Conservation (phyloP, 2,329 filamentous ascomycete species). For the Penicillium freii region DNA sequence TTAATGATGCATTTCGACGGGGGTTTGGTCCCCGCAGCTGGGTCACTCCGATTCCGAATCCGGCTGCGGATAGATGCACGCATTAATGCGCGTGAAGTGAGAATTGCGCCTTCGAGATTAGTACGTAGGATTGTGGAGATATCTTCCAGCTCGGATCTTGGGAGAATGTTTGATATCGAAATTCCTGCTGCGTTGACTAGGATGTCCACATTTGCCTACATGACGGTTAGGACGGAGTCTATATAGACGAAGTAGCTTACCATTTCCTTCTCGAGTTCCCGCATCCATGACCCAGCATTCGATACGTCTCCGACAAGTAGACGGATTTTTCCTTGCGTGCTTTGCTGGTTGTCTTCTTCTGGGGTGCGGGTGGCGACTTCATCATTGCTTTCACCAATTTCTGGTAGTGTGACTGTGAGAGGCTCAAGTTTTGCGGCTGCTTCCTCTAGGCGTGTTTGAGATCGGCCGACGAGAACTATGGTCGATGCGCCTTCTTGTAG, state of each 20-base stretch:
- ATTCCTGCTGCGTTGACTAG: constrained; percentile 80
- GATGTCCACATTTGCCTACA: constrained; percentile 49
- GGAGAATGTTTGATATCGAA: constrained; percentile 63
- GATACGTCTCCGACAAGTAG: constrained; percentile 42
- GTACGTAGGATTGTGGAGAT: constrained; percentile 62
- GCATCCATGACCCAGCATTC: constrained; percentile 33
- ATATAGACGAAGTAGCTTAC: constrained; percentile 20
- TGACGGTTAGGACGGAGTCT: not conserved
- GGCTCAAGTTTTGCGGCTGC: constrained; percentile 33
- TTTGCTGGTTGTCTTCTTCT: constrained; percentile 17
- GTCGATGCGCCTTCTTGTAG: constrained; percentile 59
- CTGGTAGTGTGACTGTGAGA: not conserved
- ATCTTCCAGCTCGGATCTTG: constrained; percentile 50
- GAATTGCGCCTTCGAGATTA: constrained; percentile 59
- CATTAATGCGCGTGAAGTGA: constrained; percentile 40
- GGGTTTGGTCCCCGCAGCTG: constrained; percentile 48
- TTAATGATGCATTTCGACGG: constrained; percentile 76
- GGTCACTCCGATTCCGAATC: constrained; percentile 22
- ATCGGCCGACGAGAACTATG: constrained; percentile 61
- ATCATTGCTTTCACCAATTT: not conserved
- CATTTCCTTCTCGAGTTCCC: constrained; percentile 41
- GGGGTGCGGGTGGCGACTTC: constrained; percentile 20
- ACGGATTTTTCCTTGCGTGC: constrained; percentile 22
- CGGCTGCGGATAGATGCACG: constrained; percentile 36
- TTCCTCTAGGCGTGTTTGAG: constrained; percentile 45